Evolutionary conservation across 2,329 filamentous ascomycete genomes (phyloP).

Genomic region (Cryphonectria carpinicola): DNA sequence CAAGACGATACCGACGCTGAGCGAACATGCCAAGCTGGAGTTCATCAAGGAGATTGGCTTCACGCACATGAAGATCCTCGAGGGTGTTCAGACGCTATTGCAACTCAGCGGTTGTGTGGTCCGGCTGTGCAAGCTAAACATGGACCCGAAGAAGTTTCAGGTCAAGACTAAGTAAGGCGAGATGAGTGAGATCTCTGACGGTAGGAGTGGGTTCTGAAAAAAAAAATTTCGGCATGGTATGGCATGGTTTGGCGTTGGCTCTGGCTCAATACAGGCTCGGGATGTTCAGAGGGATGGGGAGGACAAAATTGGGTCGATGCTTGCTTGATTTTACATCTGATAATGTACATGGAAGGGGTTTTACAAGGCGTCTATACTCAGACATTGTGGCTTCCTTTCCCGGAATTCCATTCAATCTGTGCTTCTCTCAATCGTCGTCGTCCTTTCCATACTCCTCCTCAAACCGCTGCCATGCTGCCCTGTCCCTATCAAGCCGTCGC

Average conservation of each 20-base stretch:
- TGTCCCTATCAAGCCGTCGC: constrained; percentile 65
- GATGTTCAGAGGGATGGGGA: constrained; percentile 9
- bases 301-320: constrained; percentile 18
- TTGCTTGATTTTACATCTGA: constrained; percentile 24
- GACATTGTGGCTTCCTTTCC: constrained; percentile 15
- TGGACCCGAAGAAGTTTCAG: constrained; percentile 84
- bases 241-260: constrained; percentile 30
- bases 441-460: constrained; percentile 62
- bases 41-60: constrained; percentile 99
- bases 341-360: constrained; percentile 26
- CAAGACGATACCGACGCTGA: constrained; percentile 89
- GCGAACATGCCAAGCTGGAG: constrained; percentile 93
- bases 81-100: constrained; percentile 92
- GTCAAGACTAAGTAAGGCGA: constrained; percentile 42
- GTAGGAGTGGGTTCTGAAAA: neutral
- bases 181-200: constrained; percentile 4
- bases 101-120: constrained; percentile 93
- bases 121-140: constrained; percentile 91
- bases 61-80: constrained; percentile 98
- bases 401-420: neutral
- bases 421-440: constrained; percentile 39
- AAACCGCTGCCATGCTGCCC: constrained; percentile 70
- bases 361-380: constrained; percentile 23
- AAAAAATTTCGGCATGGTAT: constrained; percentile 22
- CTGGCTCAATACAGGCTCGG: constrained; percentile 27